phyloP scores from a whole-genome alignment of 208 protist species.

The Wallacemonas sp. region DNA sequence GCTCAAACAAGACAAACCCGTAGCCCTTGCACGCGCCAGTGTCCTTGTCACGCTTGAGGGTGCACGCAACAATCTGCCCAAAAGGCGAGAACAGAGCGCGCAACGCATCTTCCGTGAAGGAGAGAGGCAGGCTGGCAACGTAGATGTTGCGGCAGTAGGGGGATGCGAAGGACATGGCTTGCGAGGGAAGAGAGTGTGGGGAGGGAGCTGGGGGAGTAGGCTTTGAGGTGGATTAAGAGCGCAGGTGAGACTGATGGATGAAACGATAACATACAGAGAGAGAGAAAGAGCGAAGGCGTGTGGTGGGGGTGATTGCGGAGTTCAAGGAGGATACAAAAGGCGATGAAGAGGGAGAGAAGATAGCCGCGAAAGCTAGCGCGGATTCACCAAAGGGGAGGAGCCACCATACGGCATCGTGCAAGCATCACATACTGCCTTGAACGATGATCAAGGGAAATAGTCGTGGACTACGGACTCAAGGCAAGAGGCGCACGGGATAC shows the following conservation, averaged over 20 bases:
- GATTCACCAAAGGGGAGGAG: too few species aligned
- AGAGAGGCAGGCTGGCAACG: slow-evolving; percentile 76
- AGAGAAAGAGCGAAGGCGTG: not conserved
- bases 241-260: too few species aligned
- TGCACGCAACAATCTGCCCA: slow-evolving; percentile 65
- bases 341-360: slow-evolving; percentile 3
- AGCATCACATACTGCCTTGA: too few species aligned
- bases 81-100: slow-evolving; percentile 68
- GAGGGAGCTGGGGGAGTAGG: not conserved
- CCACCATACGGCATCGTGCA: too few species aligned
- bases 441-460: too few species aligned
- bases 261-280: too few species aligned
- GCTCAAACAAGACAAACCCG: slow-evolving; percentile 84
- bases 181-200: not conserved
- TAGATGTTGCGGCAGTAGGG: slow-evolving; percentile 83
- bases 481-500: too few species aligned
- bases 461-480: too few species aligned
- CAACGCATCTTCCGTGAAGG: slow-evolving; percentile 75
- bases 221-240: not conserved
- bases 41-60: slow-evolving; percentile 65
- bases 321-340: not conserved
- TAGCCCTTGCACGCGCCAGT: slow-evolving; percentile 80
- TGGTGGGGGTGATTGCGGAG: not conserved
- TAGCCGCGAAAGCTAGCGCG: not conserved
- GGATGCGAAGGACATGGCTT: slow-evolving; percentile 48